Conservation (phyloP, 179 eudicot genomes). For the Camellia oleifera region DNA sequence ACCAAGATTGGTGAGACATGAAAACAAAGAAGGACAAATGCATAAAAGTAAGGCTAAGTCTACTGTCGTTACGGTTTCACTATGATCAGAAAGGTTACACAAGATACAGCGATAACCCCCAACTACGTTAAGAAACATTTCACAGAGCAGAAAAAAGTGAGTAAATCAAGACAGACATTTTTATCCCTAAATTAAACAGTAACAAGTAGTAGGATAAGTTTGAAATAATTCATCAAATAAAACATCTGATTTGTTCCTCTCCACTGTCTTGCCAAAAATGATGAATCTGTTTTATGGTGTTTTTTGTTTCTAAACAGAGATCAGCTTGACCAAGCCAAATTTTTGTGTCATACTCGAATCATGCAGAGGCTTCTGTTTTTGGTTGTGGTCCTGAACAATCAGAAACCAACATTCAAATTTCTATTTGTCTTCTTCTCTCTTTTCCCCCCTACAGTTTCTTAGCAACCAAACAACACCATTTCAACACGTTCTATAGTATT, state of each 20-base stretch:
- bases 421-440: neutral
- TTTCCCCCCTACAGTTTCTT: neutral
- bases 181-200: neutral
- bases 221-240: neutral
- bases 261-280: neutral
- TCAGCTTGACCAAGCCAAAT: conserved; percentile 1
- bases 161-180: neutral
- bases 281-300: neutral
- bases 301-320: neutral
- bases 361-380: neutral
- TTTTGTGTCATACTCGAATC: neutral
- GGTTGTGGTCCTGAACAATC: neutral
- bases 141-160: neutral
- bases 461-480: conserved; percentile 6
- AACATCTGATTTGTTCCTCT: neutral
- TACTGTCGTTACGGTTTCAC: too few species aligned
- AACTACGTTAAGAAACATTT: neutral
- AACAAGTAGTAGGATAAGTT: neutral
- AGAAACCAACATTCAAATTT: neutral
- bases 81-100: too few species aligned
- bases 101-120: too few species aligned
- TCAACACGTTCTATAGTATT: neutral
- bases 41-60: too few species aligned
- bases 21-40: too few species aligned
- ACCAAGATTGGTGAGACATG: too few species aligned